Evolutionary conservation across 805 yeast genomes (phyloP).

Genomic region (Wilhelminamyces savonicus): DNA sequence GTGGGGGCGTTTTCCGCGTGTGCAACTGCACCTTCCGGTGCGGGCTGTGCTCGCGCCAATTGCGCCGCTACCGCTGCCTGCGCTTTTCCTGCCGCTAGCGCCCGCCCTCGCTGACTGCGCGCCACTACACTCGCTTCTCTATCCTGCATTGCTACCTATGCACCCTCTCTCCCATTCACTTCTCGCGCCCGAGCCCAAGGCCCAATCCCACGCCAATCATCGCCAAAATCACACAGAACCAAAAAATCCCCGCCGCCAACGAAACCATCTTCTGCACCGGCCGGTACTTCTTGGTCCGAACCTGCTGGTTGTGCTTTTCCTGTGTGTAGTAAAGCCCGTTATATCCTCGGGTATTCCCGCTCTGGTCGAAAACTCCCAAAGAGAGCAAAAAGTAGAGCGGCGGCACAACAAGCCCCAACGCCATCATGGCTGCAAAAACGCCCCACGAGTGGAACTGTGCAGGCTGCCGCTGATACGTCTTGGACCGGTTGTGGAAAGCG

Average conservation of each 20-base stretch:
- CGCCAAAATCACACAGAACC: slow-evolving; percentile 27
- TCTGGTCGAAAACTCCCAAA: slow-evolving; percentile 29
- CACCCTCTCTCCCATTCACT: too few species aligned
- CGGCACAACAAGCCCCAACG: slow-evolving; percentile 27
- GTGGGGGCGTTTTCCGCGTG: too few species aligned
- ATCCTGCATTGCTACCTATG: too few species aligned
- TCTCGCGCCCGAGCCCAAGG: slow-evolving; percentile 12
- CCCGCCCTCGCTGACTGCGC: too few species aligned
- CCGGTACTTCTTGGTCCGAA: slow-evolving; percentile 2
- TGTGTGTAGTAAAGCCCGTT: slow-evolving; percentile 11
- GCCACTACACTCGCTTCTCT: too few species aligned
- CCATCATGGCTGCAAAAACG: slow-evolving; percentile 20
- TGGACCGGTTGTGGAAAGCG: slow-evolving; percentile 2
- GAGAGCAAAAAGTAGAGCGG: slow-evolving; percentile 33
- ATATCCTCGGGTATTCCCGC: slow-evolving; percentile 11
- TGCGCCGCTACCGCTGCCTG: too few species aligned
- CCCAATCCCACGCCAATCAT: slow-evolving; percentile 38
- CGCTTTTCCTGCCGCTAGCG: too few species aligned
- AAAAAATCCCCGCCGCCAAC: slow-evolving; percentile 23
- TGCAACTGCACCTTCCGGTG: too few species aligned
- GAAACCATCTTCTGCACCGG: slow-evolving; percentile 25
- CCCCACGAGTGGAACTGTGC: slow-evolving; percentile 10
- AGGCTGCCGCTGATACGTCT: too few species aligned
- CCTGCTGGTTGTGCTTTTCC: not conserved
- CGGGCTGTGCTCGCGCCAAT: too few species aligned